Base-by-base conservation (phyloP, 768 basidiomycete genomes). In the Phylloporus sp. region DNA sequence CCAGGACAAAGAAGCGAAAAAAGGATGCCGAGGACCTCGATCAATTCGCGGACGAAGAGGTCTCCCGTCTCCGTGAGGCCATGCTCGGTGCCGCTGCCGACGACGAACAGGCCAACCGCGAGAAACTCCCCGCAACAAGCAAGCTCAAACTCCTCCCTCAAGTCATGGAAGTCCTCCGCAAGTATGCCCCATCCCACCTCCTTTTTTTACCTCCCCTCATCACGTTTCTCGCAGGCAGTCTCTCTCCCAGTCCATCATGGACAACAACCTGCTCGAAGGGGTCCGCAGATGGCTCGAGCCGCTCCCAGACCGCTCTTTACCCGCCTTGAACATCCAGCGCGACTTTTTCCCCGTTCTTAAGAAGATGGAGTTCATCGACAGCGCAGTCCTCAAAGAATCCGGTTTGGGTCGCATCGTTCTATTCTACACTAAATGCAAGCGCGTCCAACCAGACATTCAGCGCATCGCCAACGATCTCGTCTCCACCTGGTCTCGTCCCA, bases 371-470 rank as follows among this genome's bases (percentile, higher is more conserved):
- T 88, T 87, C 58, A 93, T 97, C 61, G 95, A 97, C 68, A 82
- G 83, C 26, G 68, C 81, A 17, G 89, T 90, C 6, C 83, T 99
- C 57, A 95, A 94, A 63, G 90, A 95, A 63, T 89, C 89, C 1
- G 82, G 84, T 0, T 76, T 99, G 5, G 96, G 96, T 14, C 84
- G 85, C 48, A 78, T 98, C 56, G 74, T 98, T 31, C 71, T 95
- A 23, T 98, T 98, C 70, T 99, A 99, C 74, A 95, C 93, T 20
- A 93, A 93, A 62, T 90, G 86, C 75, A 90, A 86, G 64, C 86
- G 91, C 36, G 91, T 92, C 38, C 84, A 85, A 5, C 77, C 86
- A 0, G 82, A 86, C 42, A 84, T 99, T 45, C 68, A 73, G n/a
- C 82, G 89, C 43, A 79, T 81, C 34, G 94, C 95, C 9, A 79